Percentiles rank a stretch among this genome's conserved stretches.
phyloP scores from a whole-genome alignment of 768 basidiomycete genomes.

The Termitomyces sp. region DNA sequence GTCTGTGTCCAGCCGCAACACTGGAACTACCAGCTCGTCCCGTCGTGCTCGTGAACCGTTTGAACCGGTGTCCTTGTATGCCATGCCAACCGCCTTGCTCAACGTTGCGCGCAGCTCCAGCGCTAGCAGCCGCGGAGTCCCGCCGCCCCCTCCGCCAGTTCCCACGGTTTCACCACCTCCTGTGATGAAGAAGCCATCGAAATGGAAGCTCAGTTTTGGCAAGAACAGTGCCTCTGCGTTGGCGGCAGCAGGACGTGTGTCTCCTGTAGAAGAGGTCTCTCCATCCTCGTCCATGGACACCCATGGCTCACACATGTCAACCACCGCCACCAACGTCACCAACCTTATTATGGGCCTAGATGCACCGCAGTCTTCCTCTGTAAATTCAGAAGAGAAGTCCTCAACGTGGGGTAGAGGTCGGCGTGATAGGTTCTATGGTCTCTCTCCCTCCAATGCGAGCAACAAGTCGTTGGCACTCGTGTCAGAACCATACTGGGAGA shows the following conservation, averaged over 20 bases:
- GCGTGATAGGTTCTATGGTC: constrained; percentile 17
- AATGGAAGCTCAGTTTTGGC: constrained; percentile 78
- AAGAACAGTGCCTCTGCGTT: constrained; percentile 41
- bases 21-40: constrained; percentile 18
- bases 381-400: constrained; percentile 31
- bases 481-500: constrained; percentile 27
- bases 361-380: constrained; percentile 27
- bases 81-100: constrained; percentile 32
- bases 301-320: constrained; percentile 35
- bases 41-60: constrained; percentile 25
- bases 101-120: constrained; percentile 18
- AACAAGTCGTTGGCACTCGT: constrained; percentile 12
- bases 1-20: constrained; percentile 25
- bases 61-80: constrained; percentile 44
- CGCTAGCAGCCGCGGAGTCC: constrained; percentile 13
- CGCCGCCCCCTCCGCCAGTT: constrained; percentile 16
- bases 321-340: constrained; percentile 75
- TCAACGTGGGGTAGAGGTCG: constrained; percentile 49
- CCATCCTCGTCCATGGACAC: constrained; percentile 25
- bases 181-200: constrained; percentile 76
- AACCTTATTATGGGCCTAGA: constrained; percentile 69
- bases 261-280: constrained; percentile 35
- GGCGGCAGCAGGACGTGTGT: constrained; percentile 28
- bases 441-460: constrained; percentile 14
- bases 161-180: constrained; percentile 24